Conservation (phyloP, 352 stramenopile species). For the Aphanomyces stellatus region DNA sequence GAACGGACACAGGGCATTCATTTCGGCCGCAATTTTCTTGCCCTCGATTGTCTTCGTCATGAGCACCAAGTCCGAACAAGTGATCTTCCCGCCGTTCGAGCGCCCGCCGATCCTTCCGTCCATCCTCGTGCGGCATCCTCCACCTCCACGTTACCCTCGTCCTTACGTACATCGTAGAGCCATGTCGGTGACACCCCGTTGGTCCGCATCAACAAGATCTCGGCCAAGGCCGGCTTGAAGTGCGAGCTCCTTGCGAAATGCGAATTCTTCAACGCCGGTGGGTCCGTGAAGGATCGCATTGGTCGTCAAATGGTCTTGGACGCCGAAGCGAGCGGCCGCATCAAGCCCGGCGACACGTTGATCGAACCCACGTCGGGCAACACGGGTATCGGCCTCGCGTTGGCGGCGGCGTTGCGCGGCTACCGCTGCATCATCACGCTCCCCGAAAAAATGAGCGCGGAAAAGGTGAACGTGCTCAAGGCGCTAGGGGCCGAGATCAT, state of each 20-base stretch:
- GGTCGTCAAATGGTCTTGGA: constrained; percentile 88
- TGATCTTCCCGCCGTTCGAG: constrained; percentile 14
- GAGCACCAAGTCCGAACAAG: not conserved
- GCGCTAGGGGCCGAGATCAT: constrained; percentile 94
- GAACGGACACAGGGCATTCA: not conserved
- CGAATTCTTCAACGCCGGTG: constrained; percentile 95
- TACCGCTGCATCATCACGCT: constrained; percentile 91
- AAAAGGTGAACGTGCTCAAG: constrained; percentile 94
- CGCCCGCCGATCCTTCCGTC: constrained; percentile 13
- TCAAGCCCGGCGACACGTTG: constrained; percentile 91
- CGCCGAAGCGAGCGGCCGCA: constrained; percentile 83
- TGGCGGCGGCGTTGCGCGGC: constrained; percentile 93
- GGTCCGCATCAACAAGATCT: constrained; percentile 88
- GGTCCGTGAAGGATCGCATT: constrained; percentile 89
- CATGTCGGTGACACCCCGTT: constrained; percentile 90
- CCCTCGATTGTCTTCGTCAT: too few relatives aligned
- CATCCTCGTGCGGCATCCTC: constrained; percentile 4
- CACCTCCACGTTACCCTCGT: not conserved
- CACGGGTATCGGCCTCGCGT: constrained; percentile 93
- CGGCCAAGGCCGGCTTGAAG: constrained; percentile 66
- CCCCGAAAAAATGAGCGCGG: constrained; percentile 93
- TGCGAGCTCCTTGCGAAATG: constrained; percentile 93
- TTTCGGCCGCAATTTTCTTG: too few relatives aligned
- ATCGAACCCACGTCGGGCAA: constrained; percentile 98
- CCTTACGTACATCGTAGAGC: too few relatives aligned